A percentile compares a stretch with the other conserved stretches of the same genome.
Conservation (phyloP, 192 early-diverging fungal species). For the Coemansia sp. region DNA sequence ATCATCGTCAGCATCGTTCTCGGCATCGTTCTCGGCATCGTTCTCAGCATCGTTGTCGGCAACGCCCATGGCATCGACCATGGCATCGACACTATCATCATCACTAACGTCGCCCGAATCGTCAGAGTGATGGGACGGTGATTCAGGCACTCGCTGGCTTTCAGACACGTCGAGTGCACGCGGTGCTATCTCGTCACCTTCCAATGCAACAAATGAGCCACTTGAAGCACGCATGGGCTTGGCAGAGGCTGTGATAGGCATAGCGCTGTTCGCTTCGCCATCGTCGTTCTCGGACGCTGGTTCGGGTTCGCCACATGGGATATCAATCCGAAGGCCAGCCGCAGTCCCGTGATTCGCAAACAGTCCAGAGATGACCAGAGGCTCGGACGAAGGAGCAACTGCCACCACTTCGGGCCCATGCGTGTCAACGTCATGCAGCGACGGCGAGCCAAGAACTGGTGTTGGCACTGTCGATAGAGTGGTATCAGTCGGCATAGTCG, state of each 20-base stretch:
- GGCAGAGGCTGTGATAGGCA: not conserved
- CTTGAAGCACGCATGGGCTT: not conserved
- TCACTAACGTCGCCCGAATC: not conserved
- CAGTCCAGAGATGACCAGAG: constrained; percentile 6
- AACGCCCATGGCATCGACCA: not conserved
- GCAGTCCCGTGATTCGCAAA: not conserved
- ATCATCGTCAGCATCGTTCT: constrained; percentile 2
- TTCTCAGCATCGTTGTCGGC: not conserved
- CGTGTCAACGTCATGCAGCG: not conserved
- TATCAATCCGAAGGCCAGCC: not conserved
- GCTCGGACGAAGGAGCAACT: not conserved
- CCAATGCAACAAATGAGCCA: not conserved
- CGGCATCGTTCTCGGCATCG: not conserved
- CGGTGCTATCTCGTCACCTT: not conserved
- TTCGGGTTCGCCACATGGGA: not conserved
- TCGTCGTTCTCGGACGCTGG: not conserved
- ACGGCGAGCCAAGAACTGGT: not conserved
- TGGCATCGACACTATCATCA: not conserved
- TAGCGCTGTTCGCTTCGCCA: not conserved
- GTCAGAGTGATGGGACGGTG: not conserved
- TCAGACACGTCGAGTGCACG: not conserved
- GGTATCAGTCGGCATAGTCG: not conserved
- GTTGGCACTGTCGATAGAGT: not conserved
- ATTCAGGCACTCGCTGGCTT: not conserved
- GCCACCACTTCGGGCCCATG: not conserved